These are phyloP conservation scores for Trichocomaceae sp. DNA, from an alignment of 2,329 filamentous ascomycete genomes.

Conservation along the genomic window DNA sequence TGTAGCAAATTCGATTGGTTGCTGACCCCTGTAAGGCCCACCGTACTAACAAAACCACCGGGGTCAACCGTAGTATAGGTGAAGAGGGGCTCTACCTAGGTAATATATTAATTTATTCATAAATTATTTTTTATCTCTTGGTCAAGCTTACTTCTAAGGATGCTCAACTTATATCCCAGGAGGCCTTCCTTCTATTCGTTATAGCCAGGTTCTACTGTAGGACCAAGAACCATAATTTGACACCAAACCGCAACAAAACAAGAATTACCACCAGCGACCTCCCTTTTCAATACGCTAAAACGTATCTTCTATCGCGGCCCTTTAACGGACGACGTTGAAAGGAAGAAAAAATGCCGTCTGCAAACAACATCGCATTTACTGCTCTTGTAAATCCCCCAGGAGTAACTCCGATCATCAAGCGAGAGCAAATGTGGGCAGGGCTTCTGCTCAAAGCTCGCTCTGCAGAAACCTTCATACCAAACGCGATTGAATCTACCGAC, in stretches of 20 bases:
- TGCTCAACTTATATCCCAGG: too few species aligned
- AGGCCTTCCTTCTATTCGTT: too few species aligned
- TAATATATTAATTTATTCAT: too few species aligned
- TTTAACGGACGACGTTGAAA: not conserved
- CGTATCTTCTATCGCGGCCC: not conserved
- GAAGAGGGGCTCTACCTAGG: too few species aligned
- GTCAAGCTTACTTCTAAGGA: too few species aligned
- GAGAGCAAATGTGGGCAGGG: constrained; percentile 34
- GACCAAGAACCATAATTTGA: too few species aligned
- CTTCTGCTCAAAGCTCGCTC: constrained; percentile 24
- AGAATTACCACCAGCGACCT: not conserved
- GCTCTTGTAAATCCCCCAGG: constrained; percentile 32
- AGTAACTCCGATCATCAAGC: constrained; percentile 22
- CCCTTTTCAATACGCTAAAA: not conserved
- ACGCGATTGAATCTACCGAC: constrained; percentile 23
- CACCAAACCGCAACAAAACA: not conserved
- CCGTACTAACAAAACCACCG: too few species aligned
- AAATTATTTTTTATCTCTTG: too few species aligned
- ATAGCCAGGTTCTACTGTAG: too few species aligned
- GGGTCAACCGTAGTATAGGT: too few species aligned
- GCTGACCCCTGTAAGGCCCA: too few species aligned
- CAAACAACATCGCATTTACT: constrained; percentile 34
- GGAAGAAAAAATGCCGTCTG: not conserved
- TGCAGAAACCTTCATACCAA: constrained; percentile 26
- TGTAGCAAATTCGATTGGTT: too few species aligned